Evolutionary conservation across 2,329 filamentous ascomycete species (phyloP).

Genomic region (Dryadomyces quercus-mongolicae): DNA sequence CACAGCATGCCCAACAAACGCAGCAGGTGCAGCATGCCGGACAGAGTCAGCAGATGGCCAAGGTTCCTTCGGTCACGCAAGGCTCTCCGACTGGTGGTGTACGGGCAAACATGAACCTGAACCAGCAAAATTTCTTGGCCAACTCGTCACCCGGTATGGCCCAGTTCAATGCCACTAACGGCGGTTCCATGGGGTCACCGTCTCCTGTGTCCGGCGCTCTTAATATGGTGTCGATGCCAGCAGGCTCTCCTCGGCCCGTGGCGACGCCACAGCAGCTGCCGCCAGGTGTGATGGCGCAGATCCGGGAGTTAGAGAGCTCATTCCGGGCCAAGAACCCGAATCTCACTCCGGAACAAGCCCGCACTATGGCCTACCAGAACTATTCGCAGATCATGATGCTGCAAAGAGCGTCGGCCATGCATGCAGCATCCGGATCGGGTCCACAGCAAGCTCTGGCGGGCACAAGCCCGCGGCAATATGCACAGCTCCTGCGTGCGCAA

Average conservation of each 20-base stretch:
- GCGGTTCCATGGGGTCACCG: constrained; percentile 23
- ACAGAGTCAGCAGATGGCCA: constrained; percentile 7
- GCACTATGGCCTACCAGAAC: constrained; percentile 39
- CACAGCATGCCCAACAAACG: constrained; percentile 33
- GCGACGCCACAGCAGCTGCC: constrained; percentile 31
- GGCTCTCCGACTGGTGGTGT: constrained; percentile 20
- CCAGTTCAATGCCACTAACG: constrained; percentile 31
- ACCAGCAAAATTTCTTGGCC: constrained; percentile 39
- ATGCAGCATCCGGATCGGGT: constrained; percentile 37
- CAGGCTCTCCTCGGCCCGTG: constrained; percentile 26
- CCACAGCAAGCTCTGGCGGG: constrained; percentile 33
- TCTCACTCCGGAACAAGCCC: constrained; percentile 34
- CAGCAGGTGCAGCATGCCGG: constrained; percentile 21
- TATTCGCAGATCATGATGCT: constrained; percentile 34
- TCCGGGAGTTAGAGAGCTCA: constrained; percentile 38
- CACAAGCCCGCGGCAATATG: constrained; percentile 47
- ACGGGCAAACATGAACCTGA: constrained; percentile 28
- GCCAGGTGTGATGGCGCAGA: constrained; percentile 33
- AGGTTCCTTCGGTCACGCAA: constrained; percentile 16
- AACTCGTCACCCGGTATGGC: constrained; percentile 42
- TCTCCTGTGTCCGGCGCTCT: constrained; percentile 14
- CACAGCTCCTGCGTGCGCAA: constrained; percentile 44
- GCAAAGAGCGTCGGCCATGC: constrained; percentile 39
- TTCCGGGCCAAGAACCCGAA: constrained; percentile 39
- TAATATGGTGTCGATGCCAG: constrained; percentile 32